A percentile compares a stretch with the other conserved stretches of the same genome.
phyloP scores from a whole-genome alignment of 2,329 filamentous ascomycete species.

The Dothideomycetes sp. region DNA sequence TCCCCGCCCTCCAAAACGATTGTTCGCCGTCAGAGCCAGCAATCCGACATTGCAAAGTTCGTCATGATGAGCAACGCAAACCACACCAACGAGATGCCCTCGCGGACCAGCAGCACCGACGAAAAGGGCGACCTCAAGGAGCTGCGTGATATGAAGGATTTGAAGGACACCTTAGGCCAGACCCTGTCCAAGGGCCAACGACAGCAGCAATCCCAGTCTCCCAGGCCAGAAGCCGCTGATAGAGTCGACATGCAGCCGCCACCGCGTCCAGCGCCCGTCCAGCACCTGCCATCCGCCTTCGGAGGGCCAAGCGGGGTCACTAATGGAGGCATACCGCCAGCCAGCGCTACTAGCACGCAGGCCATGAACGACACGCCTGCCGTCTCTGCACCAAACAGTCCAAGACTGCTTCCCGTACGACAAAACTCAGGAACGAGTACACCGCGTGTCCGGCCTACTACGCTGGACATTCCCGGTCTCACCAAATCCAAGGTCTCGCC shows the following conservation, averaged over 20 bases:
- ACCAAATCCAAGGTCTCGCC: slow-evolving; percentile 92
- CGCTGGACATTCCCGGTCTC: slow-evolving; percentile 91
- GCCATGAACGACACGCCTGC: slow-evolving; percentile 53
- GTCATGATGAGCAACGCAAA: slow-evolving; percentile 18
- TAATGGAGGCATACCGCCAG: too few relatives aligned
- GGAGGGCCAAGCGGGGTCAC: too few relatives aligned
- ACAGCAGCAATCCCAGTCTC: background rate
- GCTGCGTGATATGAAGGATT: slow-evolving; percentile 4
- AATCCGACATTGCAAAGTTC: slow-evolving; percentile 17
- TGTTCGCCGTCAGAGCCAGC: slow-evolving; percentile 20
- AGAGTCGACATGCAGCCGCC: slow-evolving; percentile 1
- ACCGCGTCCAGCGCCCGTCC: slow-evolving; percentile 2
- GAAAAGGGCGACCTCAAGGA: slow-evolving; percentile 5
- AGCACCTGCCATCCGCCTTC: too few relatives aligned
- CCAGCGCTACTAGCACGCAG: slow-evolving; percentile 6
- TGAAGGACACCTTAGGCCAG: slow-evolving; percentile 8
- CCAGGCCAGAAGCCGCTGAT: background rate
- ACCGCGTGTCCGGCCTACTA: slow-evolving; percentile 78
- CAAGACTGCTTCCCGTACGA: slow-evolving; percentile 53
- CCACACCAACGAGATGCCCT: slow-evolving; percentile 1
- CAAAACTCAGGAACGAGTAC: slow-evolving; percentile 69
- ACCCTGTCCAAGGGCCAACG: slow-evolving; percentile 2
- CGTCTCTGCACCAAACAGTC: slow-evolving; percentile 51
- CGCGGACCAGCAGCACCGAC: slow-evolving; percentile 2
- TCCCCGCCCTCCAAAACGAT: slow-evolving; percentile 5